Base-by-base conservation (phyloP, 2,329 filamentous ascomycete species). In the Alternaria brassicicola region DNA sequence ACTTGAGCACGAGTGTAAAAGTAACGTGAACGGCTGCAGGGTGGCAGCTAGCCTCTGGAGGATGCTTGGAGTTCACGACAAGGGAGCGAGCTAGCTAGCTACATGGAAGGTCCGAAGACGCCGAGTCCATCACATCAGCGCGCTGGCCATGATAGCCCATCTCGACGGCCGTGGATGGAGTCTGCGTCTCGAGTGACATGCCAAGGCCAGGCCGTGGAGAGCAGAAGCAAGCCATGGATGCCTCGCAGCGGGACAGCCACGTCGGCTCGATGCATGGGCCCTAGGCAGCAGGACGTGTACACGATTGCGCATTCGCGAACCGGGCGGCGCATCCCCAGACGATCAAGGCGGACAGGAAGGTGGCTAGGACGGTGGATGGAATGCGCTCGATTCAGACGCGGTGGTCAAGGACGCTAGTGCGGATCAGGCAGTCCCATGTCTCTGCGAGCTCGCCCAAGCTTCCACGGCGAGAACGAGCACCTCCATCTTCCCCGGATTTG, bases 401-500 rank as follows among this genome's bases (percentile, higher is more conserved):
- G 25, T 43, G 36, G 36, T 42, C 6, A 12, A 49, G 36, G 19
- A 12, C 19, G 19, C 36, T 39, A 39, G 36, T 19, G 19, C 36
- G 36, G 36, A 38, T 38, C 9, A 10, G 12, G 36, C 17, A 38
- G 36, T 21, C 36, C 36, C 36, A 39, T 39, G 36, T 39, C 43
- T 23, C 13, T 19, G 13, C 23, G 43, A 33, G 30, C 39, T 30
- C 52, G 33, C 52, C 42, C 42, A 39, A 54, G 52, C 52, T 48
- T 47, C 31, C 52, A 54, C 26, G 19, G 26, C 25, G n/a, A 50
- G 23, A 25, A 17, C 35, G 19, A 30, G 30, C 60, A 55, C 58
- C 21, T 36, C 62, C 57, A 58, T 58, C 57, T 63, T 66, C 68
- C 66, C 69, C 72, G 66, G 68, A 66, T 43, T 59, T 47, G 51